Percentiles rank a stretch among this genome's conserved stretches.
Evolutionary conservation across 1,284 basidiomycete species (phyloP).

Genomic region (Naganishia albida): DNA sequence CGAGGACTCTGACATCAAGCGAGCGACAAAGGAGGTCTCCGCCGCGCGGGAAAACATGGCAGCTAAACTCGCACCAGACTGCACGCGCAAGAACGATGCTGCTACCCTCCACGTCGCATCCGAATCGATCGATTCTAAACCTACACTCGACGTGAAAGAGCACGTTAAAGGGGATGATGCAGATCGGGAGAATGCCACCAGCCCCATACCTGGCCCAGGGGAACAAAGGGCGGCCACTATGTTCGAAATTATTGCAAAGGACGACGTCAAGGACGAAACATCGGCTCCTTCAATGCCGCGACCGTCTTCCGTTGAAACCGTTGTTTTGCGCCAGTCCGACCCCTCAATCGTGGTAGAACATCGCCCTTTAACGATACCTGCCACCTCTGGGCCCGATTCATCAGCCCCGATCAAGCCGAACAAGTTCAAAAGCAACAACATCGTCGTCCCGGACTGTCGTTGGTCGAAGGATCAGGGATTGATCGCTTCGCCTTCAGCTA

Average conservation of each 20-base stretch:
- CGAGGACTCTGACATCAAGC: background rate
- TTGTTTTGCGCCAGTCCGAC: background rate
- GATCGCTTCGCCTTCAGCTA: conserved; percentile 9
- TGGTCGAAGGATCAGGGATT: conserved; percentile 33
- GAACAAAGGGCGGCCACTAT: conserved; percentile 1
- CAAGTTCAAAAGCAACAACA: conserved; percentile 30
- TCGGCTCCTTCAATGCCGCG: background rate
- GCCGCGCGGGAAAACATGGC: background rate
- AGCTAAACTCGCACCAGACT: background rate
- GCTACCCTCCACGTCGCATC: background rate
- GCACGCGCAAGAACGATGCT: background rate
- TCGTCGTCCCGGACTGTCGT: conserved; percentile 30
- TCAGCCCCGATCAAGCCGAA: background rate
- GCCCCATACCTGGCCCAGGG: background rate
- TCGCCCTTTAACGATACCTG: conserved; percentile 13
- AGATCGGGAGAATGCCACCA: background rate
- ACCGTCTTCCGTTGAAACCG: conserved; percentile 1
- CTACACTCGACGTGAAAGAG: background rate
- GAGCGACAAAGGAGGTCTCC: background rate
- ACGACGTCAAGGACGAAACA: background rate
- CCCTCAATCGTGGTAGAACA: conserved; percentile 16
- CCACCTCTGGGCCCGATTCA: background rate
- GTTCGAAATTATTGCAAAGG: background rate
- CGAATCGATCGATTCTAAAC: background rate
- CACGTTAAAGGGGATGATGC: background rate